These are phyloP conservation scores for Rhodotorula sp. DNA, from an alignment of 1,284 basidiomycete genomes.

Conservation along the genomic window DNA sequence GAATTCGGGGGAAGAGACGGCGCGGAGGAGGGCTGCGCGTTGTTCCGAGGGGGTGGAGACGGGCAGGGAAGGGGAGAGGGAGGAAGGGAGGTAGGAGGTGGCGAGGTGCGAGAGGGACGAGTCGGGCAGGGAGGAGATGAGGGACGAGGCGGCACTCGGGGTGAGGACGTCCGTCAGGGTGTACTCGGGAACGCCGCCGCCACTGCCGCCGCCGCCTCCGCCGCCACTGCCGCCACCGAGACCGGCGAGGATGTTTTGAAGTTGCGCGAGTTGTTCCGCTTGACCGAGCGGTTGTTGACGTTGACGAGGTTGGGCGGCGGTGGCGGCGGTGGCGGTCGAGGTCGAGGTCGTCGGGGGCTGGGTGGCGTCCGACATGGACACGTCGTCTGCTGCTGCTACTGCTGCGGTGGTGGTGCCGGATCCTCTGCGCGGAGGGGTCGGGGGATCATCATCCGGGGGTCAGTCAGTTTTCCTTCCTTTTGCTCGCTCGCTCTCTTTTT, in stretches of 20 bases:
- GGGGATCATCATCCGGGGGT: too few relatives aligned
- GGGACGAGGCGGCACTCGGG: constrained; percentile 26
- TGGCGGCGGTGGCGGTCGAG: not conserved
- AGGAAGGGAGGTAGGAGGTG: too few relatives aligned
- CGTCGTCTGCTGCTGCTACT: not conserved
- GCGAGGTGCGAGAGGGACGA: constrained; percentile 31
- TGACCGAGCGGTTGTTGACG: not conserved
- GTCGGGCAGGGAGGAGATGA: constrained; percentile 33
- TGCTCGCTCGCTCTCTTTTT: too few relatives aligned
- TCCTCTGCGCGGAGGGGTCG: too few relatives aligned
- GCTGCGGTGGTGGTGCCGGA: too few relatives aligned
- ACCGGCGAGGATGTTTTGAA: constrained; percentile 27
- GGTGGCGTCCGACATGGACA: not conserved
- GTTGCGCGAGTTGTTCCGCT: constrained; percentile 20
- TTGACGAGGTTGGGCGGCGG: not conserved
- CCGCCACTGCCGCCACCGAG: constrained; percentile 1
- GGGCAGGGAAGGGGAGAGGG: constrained; percentile 32
- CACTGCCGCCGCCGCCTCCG: not conserved
- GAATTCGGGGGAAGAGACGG: constrained; percentile 38
- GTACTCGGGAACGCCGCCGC: constrained; percentile 21
- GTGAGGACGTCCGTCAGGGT: constrained; percentile 41
- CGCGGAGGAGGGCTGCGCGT: constrained; percentile 30
- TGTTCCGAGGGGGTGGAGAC: constrained; percentile 20
- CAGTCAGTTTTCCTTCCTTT: too few relatives aligned
- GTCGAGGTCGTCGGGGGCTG: not conserved